Base-by-base conservation (phyloP, 1,284 basidiomycete species). In the Ceratobasidium sp. region DNA sequence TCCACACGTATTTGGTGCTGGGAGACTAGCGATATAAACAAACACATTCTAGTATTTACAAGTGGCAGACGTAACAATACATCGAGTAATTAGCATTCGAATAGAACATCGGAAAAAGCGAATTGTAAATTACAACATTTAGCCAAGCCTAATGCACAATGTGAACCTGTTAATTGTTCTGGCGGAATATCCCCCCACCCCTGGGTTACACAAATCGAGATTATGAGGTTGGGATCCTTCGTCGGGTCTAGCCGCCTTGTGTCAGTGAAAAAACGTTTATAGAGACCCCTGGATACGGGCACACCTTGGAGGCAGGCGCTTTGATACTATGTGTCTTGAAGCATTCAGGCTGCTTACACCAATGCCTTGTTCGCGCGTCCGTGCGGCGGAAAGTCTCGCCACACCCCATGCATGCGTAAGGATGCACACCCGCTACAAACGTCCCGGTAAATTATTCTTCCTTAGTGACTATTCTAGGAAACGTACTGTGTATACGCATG, bases 401-500 rank as follows among this genome's bases (percentile, higher is more conserved):
- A 34, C 73, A 74, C 7, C 73, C 73, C 16, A 43, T 37, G 29
- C 73, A 74, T 31, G 63, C 73, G 39, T 74, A 74, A 56, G 73
- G 73, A n/a, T 66, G 73, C 11, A 74, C 62, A 59, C 73, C 73
- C 61, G 73, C 69, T 73, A 41, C 51, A 49, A 37, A 37, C n/a
- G 19, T 41, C n/a, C 46, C 7, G n/a, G 11, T 61, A 8, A 41
- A 41, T 27, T n/a, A 19, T 24, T 29, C 8, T 31, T n/a, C 58
- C 37, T 22, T 14, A 61, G 22, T 13, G 16, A 39, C 34, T 56
- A 3, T 59, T 22, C 59, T 29, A 73, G 48, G 53, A 73, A 34
- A 43, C 69, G 62, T 16, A 73, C 69, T 73, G 48, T 73, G 69
- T 73, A 73, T 73, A 43, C 69, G 69, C 69, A 73, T 73, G 58